A percentile compares a stretch with the other conserved stretches of the same genome.
These are phyloP conservation scores for Globisporangium orthogonon DNA, from an alignment of 352 stramenopile species.

Conservation along the genomic window DNA sequence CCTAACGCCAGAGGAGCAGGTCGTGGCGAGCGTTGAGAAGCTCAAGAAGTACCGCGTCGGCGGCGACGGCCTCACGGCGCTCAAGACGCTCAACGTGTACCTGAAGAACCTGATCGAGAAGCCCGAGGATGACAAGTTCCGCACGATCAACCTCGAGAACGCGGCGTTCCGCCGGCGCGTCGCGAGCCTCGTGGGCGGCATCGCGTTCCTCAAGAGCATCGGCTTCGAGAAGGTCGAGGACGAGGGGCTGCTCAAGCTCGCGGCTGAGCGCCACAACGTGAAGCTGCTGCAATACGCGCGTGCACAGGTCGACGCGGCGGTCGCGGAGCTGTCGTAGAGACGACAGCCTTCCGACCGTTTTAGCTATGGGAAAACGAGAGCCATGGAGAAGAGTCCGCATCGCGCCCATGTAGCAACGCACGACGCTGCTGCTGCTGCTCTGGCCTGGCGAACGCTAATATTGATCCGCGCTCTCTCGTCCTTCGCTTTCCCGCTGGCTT, in stretches of 20 bases:
- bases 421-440: too few relatives aligned
- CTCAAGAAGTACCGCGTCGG: constrained; percentile 85
- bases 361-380: not conserved
- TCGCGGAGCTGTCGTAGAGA: constrained; percentile 46
- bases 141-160: constrained; percentile 88
- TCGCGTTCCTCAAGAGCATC: constrained; percentile 79
- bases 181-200: constrained; percentile 71
- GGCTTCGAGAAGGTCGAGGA: constrained; percentile 87
- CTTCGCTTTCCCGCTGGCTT: not conserved
- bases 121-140: constrained; percentile 87
- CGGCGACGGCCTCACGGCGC: constrained; percentile 66
- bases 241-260: constrained; percentile 59
- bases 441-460: too few relatives aligned
- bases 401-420: too few relatives aligned
- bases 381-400: too few relatives aligned
- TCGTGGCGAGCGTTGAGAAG: constrained; percentile 68
- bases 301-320: constrained; percentile 44
- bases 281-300: constrained; percentile 58
- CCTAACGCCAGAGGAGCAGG: constrained; percentile 57
- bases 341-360: not conserved
- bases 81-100: constrained; percentile 86
- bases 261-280: constrained; percentile 51
- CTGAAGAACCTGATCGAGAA: constrained; percentile 87
- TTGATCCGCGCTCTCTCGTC: not conserved
- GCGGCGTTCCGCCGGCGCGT: constrained; percentile 88